Conservation (phyloP, 176 grass and related monocot species). For the Rhynchospora tenuis region DNA sequence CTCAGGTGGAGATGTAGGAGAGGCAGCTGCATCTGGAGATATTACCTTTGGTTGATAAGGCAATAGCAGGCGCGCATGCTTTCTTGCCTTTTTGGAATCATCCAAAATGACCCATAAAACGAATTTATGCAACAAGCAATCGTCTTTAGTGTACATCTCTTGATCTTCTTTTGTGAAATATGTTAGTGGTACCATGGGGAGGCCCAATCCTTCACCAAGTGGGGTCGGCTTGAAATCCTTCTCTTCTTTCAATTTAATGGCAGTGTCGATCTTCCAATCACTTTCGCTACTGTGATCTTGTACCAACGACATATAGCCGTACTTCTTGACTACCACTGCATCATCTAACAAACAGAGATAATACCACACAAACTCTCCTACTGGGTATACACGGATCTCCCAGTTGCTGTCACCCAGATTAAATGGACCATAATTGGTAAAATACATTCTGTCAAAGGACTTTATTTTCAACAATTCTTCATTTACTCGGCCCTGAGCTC, state of each 20-base stretch:
- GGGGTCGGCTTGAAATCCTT: slow-evolving; percentile 6
- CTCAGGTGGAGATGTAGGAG: too few species aligned
- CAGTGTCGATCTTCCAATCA: background rate
- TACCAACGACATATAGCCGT: slow-evolving; percentile 2
- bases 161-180: background rate
- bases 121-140: slow-evolving; percentile 4
- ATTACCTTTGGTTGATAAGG: background rate
- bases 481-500: slow-evolving; percentile 2
- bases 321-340: background rate
- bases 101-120: slow-evolving; percentile 1
- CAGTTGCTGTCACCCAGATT: background rate
- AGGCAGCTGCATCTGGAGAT: background rate
- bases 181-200: background rate
- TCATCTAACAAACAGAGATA: slow-evolving; percentile 14
- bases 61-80: background rate
- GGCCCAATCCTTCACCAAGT: background rate
- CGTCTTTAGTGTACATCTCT: background rate
- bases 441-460: background rate
- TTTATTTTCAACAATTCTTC: slow-evolving; percentile 11
- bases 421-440: background rate
- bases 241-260: background rate
- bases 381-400: background rate
- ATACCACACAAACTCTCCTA: slow-evolving; percentile 1
- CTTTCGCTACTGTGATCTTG: background rate
- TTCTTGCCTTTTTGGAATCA: background rate